Base-by-base conservation (phyloP, 2,329 filamentous ascomycete genomes). In the Botrytis sinoallii region DNA sequence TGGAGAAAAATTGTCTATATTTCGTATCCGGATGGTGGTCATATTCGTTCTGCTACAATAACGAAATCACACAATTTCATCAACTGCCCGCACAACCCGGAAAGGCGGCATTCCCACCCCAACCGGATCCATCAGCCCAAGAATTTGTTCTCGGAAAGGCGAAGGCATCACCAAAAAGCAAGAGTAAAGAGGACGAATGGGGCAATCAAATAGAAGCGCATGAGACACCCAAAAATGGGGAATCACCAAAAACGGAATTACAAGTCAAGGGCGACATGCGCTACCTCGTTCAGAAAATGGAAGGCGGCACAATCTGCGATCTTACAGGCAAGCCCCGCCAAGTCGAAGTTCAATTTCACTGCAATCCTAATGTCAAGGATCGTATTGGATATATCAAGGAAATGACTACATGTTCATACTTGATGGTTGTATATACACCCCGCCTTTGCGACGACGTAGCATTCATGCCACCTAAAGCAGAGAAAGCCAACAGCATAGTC, bases 11-110 rank as follows among this genome's bases (percentile, higher is more conserved):
- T 71, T 93, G 91, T 82, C 86, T 93, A 77, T 93, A 92, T 81
- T 93, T 90, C 81, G 84, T 91, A 38, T 89, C 88, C 20, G 91
- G 91, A 2, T 93, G 91, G 91, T 93, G 91, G 91, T 91, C 89
- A 72, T 93, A 93, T 81, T 89, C 88, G 48, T 93, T 93, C 81
- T 93, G 91, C 83, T 92, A 93, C 83, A 90, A 90, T 79, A 84
- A 88, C 61, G 87, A 91, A 77, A 88, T 93, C 73, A 91, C 88
- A 81, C 91, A 93, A 80, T 93, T 93, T 82, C 91, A 93, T 82
- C 89, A 90, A 75, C 83, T 92, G 71, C 86, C 91, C 9, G 87
- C 89, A 0, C 86, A 88, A 29, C 86, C 87, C 29, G 89, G 89
- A 2, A 85, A 89, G 29, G 88, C 89, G 1, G 83, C 85, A 42